Conservation (phyloP, 345 rosid genomes). For the Combretum micranthum region DNA sequence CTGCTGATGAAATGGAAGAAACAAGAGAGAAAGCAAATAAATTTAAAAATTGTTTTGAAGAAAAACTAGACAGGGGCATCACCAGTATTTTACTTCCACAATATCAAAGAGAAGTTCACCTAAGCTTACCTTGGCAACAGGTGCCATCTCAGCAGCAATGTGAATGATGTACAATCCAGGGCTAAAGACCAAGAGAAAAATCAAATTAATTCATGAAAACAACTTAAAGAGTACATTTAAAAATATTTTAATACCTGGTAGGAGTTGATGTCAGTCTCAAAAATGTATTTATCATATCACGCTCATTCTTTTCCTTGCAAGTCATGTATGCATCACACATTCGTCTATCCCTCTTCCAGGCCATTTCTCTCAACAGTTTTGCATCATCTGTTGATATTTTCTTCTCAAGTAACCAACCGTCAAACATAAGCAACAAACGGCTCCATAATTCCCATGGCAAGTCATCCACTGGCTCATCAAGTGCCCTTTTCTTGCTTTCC, state of each 20-base stretch:
- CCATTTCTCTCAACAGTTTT: slow-evolving; percentile 67
- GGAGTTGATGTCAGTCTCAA: slow-evolving; percentile 52
- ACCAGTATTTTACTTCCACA: neutral
- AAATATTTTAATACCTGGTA: slow-evolving; percentile 39
- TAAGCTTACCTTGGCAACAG: slow-evolving; percentile 86
- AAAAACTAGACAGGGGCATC: neutral
- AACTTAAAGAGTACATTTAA: neutral
- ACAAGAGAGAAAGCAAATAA: neutral
- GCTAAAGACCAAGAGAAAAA: slow-evolving; percentile 50
- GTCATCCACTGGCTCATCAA: slow-evolving; percentile 62
- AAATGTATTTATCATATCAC: slow-evolving; percentile 53
- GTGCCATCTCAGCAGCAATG: slow-evolving; percentile 98
- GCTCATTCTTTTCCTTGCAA: slow-evolving; percentile 62
- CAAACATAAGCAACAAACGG: slow-evolving; percentile 65
- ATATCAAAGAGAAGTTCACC: slow-evolving; percentile 7
- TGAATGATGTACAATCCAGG: slow-evolving; percentile 77
- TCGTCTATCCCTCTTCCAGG: slow-evolving; percentile 67
- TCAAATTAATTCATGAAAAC: slow-evolving; percentile 20
- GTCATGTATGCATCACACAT: slow-evolving; percentile 52
- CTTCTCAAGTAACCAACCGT: slow-evolving; percentile 93
- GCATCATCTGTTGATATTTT: slow-evolving; percentile 62
- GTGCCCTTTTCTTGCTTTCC: slow-evolving; percentile 62
- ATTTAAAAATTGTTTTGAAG: neutral
- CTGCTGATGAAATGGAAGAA: no score
- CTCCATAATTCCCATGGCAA: slow-evolving; percentile 95